Evolutionary conservation across 257 asterid genomes (phyloP).

Genomic region (Jaltomata sinuosa): DNA sequence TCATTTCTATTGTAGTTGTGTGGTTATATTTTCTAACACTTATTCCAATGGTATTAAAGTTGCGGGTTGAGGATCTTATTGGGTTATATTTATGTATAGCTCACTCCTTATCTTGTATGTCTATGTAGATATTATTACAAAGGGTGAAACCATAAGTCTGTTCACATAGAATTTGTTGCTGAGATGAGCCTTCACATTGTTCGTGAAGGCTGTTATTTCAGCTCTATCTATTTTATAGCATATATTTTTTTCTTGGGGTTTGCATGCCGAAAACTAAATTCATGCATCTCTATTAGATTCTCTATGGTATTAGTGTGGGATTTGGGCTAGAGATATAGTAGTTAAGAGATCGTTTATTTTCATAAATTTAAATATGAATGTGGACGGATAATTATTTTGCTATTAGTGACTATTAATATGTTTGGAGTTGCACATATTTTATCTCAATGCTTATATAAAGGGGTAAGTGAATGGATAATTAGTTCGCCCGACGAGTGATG

Average conservation of each 20-base stretch:
- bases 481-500: neutral
- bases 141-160: neutral
- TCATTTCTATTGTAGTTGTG: no score
- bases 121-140: neutral
- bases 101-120: neutral
- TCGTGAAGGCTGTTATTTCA: neutral
- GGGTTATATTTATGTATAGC: no score
- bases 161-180: neutral
- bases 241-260: neutral
- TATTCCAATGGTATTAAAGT: no score
- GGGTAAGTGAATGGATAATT: neutral
- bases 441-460: neutral
- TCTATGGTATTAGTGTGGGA: neutral
- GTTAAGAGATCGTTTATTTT: neutral
- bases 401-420: neutral
- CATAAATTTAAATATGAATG: no score
- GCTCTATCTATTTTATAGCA: neutral
- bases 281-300: neutral
- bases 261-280: neutral
- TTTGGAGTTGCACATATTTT: neutral
- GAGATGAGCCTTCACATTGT: neutral
- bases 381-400: no score
- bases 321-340: neutral
- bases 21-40: no score
- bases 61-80: no score